Base-by-base conservation (phyloP, 805 yeast species). In the Blastobotrys americana region DNA sequence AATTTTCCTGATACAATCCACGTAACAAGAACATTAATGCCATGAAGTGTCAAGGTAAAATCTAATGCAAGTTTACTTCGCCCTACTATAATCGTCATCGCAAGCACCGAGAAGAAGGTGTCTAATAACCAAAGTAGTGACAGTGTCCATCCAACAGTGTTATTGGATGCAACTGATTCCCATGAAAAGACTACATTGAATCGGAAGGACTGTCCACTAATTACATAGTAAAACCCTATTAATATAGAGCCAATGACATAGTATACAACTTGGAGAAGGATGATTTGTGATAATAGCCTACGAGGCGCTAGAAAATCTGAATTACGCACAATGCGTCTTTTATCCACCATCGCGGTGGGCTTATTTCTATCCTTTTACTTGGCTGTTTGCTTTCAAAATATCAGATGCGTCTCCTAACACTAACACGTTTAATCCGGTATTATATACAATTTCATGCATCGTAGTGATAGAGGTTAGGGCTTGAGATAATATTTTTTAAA, bases 11-110 rank as follows among this genome's bases (percentile, higher is more conserved):
- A 71, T 51, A 77, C 78, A 1, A 76, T 48, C 78, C 85, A 79
- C 0, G 79, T 85, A 2, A 86, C 78, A 2, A 79, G 42, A 19
- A 90, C 63, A 64, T 90, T 82, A 41, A 93, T 74, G 18, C 83
- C 77, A 63, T 93, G 96, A 13, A 90, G 77, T 0, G 98, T 93
- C n/a, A 90, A 59, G 8, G 96, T 96, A 67, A 93, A 90, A 65
- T 90, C 98, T 84, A 96, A 84, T 0, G 97, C 97, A 41, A 90
- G 68, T 61, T 90, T 93, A 35, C 95, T 84, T 46, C 97, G 71
- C 0, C 97, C 96, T 9, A 90, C 96, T 21, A 90, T 79, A 1
- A 89, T 65, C 1, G 95, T 86, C 58, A 90, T 79, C 58, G 86
- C 87, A 8, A 86, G 63, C 1, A 88, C 96, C 53, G 95, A 82